Base-by-base conservation (phyloP, 768 basidiomycete genomes). In the Mycena sanguinolenta region DNA sequence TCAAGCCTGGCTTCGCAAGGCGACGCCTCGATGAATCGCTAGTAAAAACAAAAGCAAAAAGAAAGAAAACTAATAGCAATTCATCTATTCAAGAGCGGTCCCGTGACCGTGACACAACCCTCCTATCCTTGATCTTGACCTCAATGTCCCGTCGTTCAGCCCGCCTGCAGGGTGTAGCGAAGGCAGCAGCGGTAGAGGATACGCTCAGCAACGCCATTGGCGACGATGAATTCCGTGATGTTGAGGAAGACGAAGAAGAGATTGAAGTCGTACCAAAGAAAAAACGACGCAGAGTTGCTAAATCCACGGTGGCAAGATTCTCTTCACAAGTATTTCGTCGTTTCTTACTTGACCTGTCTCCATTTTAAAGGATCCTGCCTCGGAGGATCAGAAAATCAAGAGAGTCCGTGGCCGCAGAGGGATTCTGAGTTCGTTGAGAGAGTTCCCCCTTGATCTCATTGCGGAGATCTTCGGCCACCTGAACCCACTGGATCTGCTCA, bases 381-480 rank as follows among this genome's bases (percentile, higher is more conserved):
- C 23, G 16, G 58, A 63, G n/a, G 63, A 61, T 21, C 64, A 61
- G 42, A 70, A 62, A 50, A 4, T 27, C 5, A 70, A 62, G 58
- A 65, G 38, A 57, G 59, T 70, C 42, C 69, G 69, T 16, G 69
- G 69, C 2, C 58, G 69, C 3, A 65, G 63, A 62, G 69, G 64
- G 25, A 44, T 61, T 19, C n/a, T 70, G 2, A 70, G 69, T n/a
- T 70, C 63, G 0, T 34, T 70, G 58, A 70, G 55, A 25, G 69
- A 70, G 59, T 70, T 70, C 50, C 81, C 79, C 21, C 63, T 80
- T 10, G 83, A 84, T 58, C 70, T 84, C 44, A 58, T 83, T 21
- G 79, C 68, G 36, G 80, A 82, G 86, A 83, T 88, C 61, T 84
- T 86, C 63, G 76, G 75, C 38, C 81, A 84, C 60, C 73, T 89